Conservation (phyloP, 805 yeast genomes). For the Kregervanrija fluxuum region DNA sequence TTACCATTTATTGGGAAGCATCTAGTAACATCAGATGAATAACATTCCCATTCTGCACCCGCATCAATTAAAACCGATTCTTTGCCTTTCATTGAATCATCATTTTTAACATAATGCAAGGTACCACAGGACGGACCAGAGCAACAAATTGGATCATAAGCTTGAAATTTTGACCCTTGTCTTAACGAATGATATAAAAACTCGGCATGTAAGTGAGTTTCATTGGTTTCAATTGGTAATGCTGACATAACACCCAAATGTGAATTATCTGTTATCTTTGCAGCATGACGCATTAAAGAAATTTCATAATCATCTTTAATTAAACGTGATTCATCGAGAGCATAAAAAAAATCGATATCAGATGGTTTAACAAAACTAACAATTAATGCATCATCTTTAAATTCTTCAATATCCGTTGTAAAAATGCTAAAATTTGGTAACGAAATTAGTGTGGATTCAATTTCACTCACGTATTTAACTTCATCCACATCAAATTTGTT, state of each 20-base stretch:
- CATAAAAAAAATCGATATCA: conserved; percentile 49
- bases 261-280: conserved; percentile 77
- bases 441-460: conserved; percentile 31
- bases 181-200: conserved; percentile 88
- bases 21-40: conserved; percentile 91
- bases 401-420: conserved; percentile 52
- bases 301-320: conserved; percentile 83
- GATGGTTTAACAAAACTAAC: conserved; percentile 33
- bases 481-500: conserved; percentile 73
- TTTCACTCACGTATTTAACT: conserved; percentile 53
- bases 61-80: conserved; percentile 82
- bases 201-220: conserved; percentile 92
- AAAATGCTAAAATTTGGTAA: conserved; percentile 27
- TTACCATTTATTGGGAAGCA: conserved; percentile 89
- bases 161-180: conserved; percentile 84
- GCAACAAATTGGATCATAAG: conserved; percentile 95
- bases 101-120: conserved; percentile 82
- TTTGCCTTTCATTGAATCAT: conserved; percentile 49
- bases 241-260: conserved; percentile 93
- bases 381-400: conserved; percentile 28
- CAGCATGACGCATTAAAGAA: conserved; percentile 68
- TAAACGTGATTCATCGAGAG: conserved; percentile 81
- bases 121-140: conserved; percentile 89
- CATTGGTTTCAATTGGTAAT: conserved; percentile 76
- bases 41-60: conserved; percentile 94